phyloP scores from a whole-genome alignment of 352 stramenopile genomes.

The Phytophthora macrochlamydospora region DNA sequence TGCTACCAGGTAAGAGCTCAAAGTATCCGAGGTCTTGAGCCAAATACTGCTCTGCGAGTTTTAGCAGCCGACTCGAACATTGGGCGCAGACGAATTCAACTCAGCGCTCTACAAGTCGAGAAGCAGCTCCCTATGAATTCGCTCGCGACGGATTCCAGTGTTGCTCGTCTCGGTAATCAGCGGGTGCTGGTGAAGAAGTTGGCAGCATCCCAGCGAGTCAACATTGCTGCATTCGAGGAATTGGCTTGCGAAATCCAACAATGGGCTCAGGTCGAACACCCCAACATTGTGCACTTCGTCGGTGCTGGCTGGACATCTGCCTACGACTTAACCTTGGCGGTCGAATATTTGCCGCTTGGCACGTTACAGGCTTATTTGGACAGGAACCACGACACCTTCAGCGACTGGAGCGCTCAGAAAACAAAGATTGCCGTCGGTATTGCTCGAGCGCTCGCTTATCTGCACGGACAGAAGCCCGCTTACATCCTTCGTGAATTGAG shows the following conservation, averaged over 20 bases:
- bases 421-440: slow-evolving; percentile 26
- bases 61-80: slow-evolving; percentile 18
- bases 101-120: slow-evolving; percentile 19
- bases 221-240: slow-evolving; percentile 24
- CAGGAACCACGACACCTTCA: slow-evolving; percentile 5
- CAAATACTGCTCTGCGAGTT: slow-evolving; percentile 16
- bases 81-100: slow-evolving; percentile 12
- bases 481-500: slow-evolving; percentile 20
- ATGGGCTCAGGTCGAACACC: slow-evolving; percentile 43
- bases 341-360: slow-evolving; percentile 24
- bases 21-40: slow-evolving; percentile 12
- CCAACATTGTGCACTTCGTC: slow-evolving; percentile 61
- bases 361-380: slow-evolving; percentile 21
- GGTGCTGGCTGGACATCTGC: slow-evolving; percentile 51
- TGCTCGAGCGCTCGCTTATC: slow-evolving; percentile 30
- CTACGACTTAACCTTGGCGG: slow-evolving; percentile 14
- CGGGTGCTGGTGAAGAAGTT: slow-evolving; percentile 25
- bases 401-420: slow-evolving; percentile 27
- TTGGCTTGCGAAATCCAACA: slow-evolving; percentile 55
- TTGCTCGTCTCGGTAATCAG: slow-evolving; percentile 16
- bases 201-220: slow-evolving; percentile 3
- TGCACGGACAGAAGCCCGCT: slow-evolving; percentile 20
- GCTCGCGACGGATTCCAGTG: slow-evolving; percentile 28
- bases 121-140: slow-evolving; percentile 31
- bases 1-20: background rate